Conservation (phyloP, 1,284 basidiomycete species). For the Caloboletus inedulis region DNA sequence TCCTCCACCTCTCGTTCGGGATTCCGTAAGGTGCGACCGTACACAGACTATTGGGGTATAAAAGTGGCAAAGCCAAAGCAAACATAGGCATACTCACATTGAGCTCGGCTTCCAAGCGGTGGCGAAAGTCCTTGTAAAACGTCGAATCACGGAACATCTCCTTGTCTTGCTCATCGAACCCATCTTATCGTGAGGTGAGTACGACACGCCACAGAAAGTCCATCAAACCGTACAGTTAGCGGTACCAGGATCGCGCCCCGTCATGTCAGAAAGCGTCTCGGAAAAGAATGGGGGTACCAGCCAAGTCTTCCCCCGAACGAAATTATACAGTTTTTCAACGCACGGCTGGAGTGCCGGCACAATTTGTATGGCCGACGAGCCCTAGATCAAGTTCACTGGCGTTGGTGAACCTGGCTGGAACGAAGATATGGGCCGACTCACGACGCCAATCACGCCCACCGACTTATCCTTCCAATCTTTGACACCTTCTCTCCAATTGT, state of each 20-base stretch:
- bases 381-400: constrained; percentile 35
- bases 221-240: constrained; percentile 42
- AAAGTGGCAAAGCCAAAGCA: neutral
- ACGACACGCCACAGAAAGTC: neutral
- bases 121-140: constrained; percentile 50
- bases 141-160: constrained; percentile 43
- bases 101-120: constrained; percentile 48
- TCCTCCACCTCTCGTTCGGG: constrained; percentile 38
- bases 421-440: constrained; percentile 27
- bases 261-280: constrained; percentile 38
- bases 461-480: constrained; percentile 51
- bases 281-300: constrained; percentile 49
- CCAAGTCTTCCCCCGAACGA: constrained; percentile 63
- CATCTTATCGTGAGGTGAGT: constrained; percentile 31
- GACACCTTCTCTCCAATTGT: constrained; percentile 45
- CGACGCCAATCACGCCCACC: constrained; percentile 62
- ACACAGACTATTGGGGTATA: constrained; percentile 38
- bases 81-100: constrained; percentile 41
- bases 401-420: neutral
- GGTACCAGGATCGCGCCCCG: constrained; percentile 34
- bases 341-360: constrained; percentile 56
- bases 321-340: constrained; percentile 52
- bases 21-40: constrained; percentile 44
- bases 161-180: constrained; percentile 55
- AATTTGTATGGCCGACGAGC: constrained; percentile 64